phyloP scores from a whole-genome alignment of 2,329 filamentous ascomycete species.

The Cercospora nicotianae region DNA sequence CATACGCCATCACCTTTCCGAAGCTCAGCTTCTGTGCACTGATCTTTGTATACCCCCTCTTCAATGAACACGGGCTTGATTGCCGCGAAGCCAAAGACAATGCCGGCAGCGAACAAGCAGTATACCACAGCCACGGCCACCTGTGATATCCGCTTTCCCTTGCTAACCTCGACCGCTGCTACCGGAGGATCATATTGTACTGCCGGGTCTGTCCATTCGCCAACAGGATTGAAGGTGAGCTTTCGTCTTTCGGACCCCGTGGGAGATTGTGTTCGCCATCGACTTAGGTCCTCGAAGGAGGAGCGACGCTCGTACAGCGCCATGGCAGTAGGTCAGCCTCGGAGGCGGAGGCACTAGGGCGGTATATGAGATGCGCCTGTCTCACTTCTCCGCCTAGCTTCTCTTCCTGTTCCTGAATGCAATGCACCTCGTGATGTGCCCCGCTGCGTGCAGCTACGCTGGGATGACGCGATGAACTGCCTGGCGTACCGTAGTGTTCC shows the following conservation, averaged over 20 bases:
- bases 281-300: constrained; percentile 32
- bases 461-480: constrained; percentile 12
- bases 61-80: constrained; percentile 76
- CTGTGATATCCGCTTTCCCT: constrained; percentile 61
- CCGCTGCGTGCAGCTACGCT: constrained; percentile 8
- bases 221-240: constrained; percentile 53
- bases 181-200: constrained; percentile 44
- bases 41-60: constrained; percentile 68
- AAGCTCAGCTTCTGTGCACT: constrained; percentile 59
- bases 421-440: constrained; percentile 10
- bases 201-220: constrained; percentile 45
- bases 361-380: background rate
- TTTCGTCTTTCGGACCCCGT: constrained; percentile 46
- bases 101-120: constrained; percentile 74
- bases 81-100: constrained; percentile 82
- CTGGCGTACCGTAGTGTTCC: constrained; percentile 2
- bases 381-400: background rate
- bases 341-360: background rate
- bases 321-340: constrained; percentile 21
- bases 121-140: constrained; percentile 68
- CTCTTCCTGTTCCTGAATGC: constrained; percentile 8
- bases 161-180: constrained; percentile 57
- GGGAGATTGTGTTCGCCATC: constrained; percentile 35
- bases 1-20: constrained; percentile 54
- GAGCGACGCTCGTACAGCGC: constrained; percentile 33